Conservation (phyloP, 768 basidiomycete species). For the Mycena floridula region DNA sequence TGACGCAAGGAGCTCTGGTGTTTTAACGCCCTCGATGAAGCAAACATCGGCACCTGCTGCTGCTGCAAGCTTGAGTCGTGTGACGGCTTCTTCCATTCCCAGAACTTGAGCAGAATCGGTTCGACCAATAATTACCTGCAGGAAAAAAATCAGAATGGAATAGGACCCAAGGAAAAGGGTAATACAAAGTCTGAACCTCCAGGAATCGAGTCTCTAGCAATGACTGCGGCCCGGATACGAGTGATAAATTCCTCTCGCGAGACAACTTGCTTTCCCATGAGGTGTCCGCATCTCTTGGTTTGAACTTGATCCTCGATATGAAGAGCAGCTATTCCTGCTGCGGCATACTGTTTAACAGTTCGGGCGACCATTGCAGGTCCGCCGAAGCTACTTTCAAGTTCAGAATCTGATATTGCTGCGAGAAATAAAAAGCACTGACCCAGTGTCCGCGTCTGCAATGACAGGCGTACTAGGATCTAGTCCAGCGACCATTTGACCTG, state of each 20-base stretch:
- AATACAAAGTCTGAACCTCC: constrained; percentile 67
- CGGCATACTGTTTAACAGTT: constrained; percentile 65
- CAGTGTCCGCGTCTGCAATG: constrained; percentile 78
- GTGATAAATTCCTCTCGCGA: constrained; percentile 71
- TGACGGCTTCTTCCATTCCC: constrained; percentile 72
- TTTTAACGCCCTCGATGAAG: constrained; percentile 77
- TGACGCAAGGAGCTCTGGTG: constrained; percentile 52
- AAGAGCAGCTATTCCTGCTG: constrained; percentile 65
- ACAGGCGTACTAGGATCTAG: constrained; percentile 60
- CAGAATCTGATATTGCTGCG: not conserved
- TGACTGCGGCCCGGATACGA: constrained; percentile 71
- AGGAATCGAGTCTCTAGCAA: constrained; percentile 70
- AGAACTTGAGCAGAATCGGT: constrained; percentile 76
- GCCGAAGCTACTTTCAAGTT: constrained; percentile 59
- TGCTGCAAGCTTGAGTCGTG: constrained; percentile 60
- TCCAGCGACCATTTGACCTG: constrained; percentile 65
- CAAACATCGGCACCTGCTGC: constrained; percentile 75
- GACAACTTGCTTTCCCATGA: constrained; percentile 78
- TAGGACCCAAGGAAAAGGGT: not conserved
- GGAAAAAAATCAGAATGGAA: not conserved
- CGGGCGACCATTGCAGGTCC: constrained; percentile 72
- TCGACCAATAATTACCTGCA: constrained; percentile 63
- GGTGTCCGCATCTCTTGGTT: constrained; percentile 75
- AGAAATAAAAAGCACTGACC: constrained; percentile 29
- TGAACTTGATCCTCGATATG: constrained; percentile 84